A percentile compares a stretch with the other conserved stretches of the same genome.
phyloP scores from a whole-genome alignment of 2,329 filamentous ascomycete species.

The Trichophaea hybrida region DNA sequence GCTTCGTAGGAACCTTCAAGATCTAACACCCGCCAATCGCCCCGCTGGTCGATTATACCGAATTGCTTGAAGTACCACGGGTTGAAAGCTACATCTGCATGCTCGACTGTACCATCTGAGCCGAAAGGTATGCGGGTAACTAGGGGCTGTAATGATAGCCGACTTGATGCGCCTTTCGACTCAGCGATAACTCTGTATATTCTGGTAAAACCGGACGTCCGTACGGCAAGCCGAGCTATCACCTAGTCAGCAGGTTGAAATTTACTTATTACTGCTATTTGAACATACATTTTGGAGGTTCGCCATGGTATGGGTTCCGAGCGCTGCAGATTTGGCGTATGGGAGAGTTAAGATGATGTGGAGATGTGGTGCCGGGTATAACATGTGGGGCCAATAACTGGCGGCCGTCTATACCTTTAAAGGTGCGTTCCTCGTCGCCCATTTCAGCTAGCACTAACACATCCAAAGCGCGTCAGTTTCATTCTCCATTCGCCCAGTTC shows the following conservation, averaged over 20 bases:
- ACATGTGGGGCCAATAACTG: not conserved
- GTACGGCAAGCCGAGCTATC: conserved; percentile 14
- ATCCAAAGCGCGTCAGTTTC: not conserved
- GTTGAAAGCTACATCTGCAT: conserved; percentile 20
- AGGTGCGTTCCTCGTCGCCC: not conserved
- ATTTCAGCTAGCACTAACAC: conserved; percentile 5
- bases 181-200: conserved; percentile 6
- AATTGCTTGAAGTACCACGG: conserved; percentile 15
- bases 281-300: not conserved
- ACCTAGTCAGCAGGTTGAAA: not conserved
- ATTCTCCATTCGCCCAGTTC: not conserved
- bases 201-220: conserved; percentile 7
- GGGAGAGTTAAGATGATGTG: not conserved
- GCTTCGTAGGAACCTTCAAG: conserved; percentile 2
- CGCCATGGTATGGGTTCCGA: not conserved
- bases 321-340: conserved; percentile 1
- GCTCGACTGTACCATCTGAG: not conserved
- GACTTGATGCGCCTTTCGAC: not conserved
- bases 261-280: not conserved
- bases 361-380: not conserved
- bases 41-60: conserved; percentile 16
- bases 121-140: conserved; percentile 1
- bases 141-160: conserved; percentile 2
- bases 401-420: not conserved
- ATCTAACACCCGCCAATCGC: conserved; percentile 18